Conservation (phyloP, 345 rosid species). For the Populus simonii region DNA sequence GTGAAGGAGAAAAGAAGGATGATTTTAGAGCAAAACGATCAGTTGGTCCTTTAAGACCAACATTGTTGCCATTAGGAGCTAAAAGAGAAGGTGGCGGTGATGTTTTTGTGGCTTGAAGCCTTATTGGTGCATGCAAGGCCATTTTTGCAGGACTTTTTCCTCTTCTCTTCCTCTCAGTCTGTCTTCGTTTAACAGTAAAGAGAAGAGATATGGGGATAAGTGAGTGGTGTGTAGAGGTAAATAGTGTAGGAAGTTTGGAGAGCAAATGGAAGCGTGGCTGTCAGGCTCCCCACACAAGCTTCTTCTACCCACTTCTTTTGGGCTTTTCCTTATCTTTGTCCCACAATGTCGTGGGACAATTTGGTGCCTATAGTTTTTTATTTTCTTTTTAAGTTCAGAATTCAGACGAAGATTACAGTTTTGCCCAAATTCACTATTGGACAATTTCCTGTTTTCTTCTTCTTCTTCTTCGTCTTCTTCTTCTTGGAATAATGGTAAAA, state of each 20-base stretch:
- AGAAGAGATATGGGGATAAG: slow-evolving; percentile 31
- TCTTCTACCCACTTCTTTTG: neutral
- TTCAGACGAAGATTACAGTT: neutral
- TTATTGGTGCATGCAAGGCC: slow-evolving; percentile 40
- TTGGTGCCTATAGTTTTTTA: neutral
- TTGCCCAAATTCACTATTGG: too few species aligned
- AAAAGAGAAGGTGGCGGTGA: slow-evolving; percentile 26
- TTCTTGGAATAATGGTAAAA: too few species aligned
- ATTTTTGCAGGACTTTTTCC: slow-evolving; percentile 11
- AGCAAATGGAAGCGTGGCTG: slow-evolving; percentile 41
- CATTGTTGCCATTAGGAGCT: slow-evolving; percentile 33
- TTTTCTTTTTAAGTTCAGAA: neutral
- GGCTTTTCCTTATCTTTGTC: neutral
- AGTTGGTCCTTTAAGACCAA: slow-evolving; percentile 31
- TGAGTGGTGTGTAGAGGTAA: slow-evolving; percentile 7
- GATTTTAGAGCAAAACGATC: slow-evolving; percentile 50
- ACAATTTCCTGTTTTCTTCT: too few species aligned
- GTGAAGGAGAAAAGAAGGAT: slow-evolving; percentile 53
- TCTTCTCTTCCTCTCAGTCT: neutral
- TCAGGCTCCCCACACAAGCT: slow-evolving; percentile 31
- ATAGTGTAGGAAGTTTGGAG: neutral
- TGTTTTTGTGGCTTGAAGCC: slow-evolving; percentile 16
- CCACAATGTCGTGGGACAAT: neutral
- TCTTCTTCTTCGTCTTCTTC: too few species aligned
- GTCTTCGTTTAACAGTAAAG: neutral